Evolutionary conservation across 176 grass and related monocot species (phyloP), one percentile per base, ranked within the genome.

Genomic region (Zoysia japonica): DNA sequence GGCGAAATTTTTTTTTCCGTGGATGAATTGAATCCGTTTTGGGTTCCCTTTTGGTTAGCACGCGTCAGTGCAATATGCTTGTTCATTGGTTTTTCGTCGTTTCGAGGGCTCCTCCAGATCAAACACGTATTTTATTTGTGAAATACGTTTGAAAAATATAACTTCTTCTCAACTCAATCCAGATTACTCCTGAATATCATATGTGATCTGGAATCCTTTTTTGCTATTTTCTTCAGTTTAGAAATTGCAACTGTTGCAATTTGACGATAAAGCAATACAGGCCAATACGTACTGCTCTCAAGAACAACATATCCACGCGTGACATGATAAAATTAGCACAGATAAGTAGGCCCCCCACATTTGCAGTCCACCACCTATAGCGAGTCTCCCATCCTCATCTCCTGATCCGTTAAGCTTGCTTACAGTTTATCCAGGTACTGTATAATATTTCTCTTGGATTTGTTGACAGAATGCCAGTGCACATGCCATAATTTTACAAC

Each of bases 301-400:
- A 49, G 57, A 14, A 71, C 38, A 54, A 38, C 52, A 37, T 59
- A 28, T 28, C 28, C 28, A 28, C 13, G 62, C 39, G 46, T n/a
- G 54, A 54, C 76, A 40, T 45, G 45, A 45, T 36, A 57, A 5
- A 51, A 66, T 45, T 61, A 56, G 50, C 57, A 50, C 16, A 51
- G 4, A 85, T 89, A 89, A 89, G 87, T 81, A 89, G 72, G 47
- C 5, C 77, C 77, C 87, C 77, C n/a, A 12, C 10, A 28, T 38
- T n/a, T 80, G 47, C 78, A 38, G 59, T 77, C 84, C 72, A 6
- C 72, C 66, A 61, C 87, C 82, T 85, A 81, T 77, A 71, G 82
- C 66, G 12, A 38, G 50, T 50, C 66, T 47, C 38, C 35, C 11
- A 42, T 67, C 59, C 82, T 85, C 66, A 85, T 81, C 78, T 72